These are phyloP conservation scores for Dendrobium officinale DNA, from an alignment of 106 monocot species.

Conservation along the genomic window DNA sequence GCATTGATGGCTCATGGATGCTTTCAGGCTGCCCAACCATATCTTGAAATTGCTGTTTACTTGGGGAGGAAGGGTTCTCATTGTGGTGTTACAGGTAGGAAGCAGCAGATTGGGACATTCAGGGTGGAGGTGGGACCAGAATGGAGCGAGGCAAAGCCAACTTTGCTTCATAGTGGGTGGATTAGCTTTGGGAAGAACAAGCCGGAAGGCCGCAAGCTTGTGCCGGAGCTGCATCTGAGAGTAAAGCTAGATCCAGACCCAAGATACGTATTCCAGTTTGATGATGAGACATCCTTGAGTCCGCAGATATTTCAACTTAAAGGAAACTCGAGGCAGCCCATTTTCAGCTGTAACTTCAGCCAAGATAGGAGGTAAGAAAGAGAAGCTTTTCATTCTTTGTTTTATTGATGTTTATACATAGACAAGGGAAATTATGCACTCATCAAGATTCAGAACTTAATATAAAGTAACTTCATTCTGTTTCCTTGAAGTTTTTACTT, in stretches of 20 bases:
- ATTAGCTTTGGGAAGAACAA: conserved; percentile 43
- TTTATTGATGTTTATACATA: neutral
- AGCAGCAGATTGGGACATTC: conserved; percentile 52
- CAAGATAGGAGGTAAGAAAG: conserved; percentile 40
- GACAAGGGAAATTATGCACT: neutral
- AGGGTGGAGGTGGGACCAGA: conserved; percentile 51
- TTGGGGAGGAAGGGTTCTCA: conserved; percentile 16
- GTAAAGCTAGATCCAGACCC: conserved; percentile 82
- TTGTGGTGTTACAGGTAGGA: conserved; percentile 41
- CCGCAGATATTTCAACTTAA: conserved; percentile 82
- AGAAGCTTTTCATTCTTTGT: neutral
- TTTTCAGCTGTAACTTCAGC: conserved; percentile 86
- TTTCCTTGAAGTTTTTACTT: too few relatives aligned
- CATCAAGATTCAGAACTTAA: too few relatives aligned
- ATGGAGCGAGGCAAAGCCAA: conserved; percentile 47
- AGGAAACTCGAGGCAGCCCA: conserved; percentile 58
- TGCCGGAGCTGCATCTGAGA: conserved; percentile 59
- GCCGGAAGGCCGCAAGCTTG: conserved; percentile 16
- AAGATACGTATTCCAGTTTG: conserved; percentile 82
- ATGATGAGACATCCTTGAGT: conserved; percentile 50
- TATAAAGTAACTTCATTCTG: too few relatives aligned
- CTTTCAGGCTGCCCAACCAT: conserved; percentile 32
- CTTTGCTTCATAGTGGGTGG: conserved; percentile 85
- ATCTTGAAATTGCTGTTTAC: conserved; percentile 63
- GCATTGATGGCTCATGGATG: conserved; percentile 36